Base-by-base conservation (phyloP, 1,139 yeast genomes). In the Taphrina populina region DNA sequence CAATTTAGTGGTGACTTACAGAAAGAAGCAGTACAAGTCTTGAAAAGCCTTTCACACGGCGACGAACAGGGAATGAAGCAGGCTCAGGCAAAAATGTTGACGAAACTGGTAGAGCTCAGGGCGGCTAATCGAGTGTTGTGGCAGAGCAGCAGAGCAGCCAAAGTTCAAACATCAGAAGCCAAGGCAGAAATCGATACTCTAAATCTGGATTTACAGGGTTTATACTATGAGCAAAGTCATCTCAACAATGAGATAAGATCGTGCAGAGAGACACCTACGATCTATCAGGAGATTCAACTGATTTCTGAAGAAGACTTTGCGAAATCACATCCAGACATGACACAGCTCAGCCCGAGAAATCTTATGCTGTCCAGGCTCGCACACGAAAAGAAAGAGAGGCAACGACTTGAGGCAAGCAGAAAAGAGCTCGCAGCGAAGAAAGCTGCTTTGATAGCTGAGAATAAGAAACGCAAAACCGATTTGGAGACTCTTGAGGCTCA, bases 141-240 rank as follows among this genome's bases (percentile, higher is more conserved):
- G 41, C 61, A 61, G 8, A 57, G 59, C 5, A 60, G 63, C 21
- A 61, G 62, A 21, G 36, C 53, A 2, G 60, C 62, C 8, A 63
- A 63, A 53, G 64, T 62, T 10, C 58, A 52, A 5, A 65, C 69
- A 3, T 51, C 58, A 2, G 57, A 52, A n/a, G 61, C 62, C 26
- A 64, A 65, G 47, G 61, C 60, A 27, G 64, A 63, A n/a, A 64
- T 66, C 1, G 72, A 70, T 55, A 55, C 57, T 10, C 58, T 64
- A 23, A 63, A 65, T 32, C 62, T 69, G 13, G 67, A 66, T 23
- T 63, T 68, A 20, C 71, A 69, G 56, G 69, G 70, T 52, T 63
- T 69, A 17, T 56, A 64, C 23, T 69, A 69, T 57, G 67, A 68
- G 57, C 72, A 69, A 45, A 62, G 65, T 51, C 68, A 69, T 55